Evolutionary conservation across 176 grass and related monocot genomes (phyloP).

Genomic region (maize (Zea mays)): DNA sequence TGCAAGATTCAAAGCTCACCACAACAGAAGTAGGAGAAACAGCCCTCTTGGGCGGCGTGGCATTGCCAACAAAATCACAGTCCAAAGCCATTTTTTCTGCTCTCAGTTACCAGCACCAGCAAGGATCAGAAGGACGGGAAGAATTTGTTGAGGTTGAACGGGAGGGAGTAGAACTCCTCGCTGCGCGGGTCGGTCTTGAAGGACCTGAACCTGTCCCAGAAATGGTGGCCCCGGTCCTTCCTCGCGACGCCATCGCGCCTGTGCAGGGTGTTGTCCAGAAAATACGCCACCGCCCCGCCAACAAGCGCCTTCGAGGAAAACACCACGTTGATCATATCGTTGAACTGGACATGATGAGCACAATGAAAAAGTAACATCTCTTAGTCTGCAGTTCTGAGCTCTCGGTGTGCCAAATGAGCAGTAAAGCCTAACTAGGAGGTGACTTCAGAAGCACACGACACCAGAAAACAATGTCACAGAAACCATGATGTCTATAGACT

Average conservation of each 20-base stretch:
- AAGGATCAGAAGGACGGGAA: conserved; percentile 72
- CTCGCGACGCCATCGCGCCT: conserved; percentile 40
- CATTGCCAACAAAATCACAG: conserved; percentile 16
- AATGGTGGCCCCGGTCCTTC: conserved; percentile 78
- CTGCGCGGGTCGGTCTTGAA: conserved; percentile 74
- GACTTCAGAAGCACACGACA: not conserved
- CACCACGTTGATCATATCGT: conserved; percentile 89
- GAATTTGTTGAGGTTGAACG: conserved; percentile 89
- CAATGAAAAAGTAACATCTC: not conserved
- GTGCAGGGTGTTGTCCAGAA: conserved; percentile 78
- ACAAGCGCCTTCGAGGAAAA: conserved; percentile 92
- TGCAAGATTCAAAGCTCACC: conserved; percentile 44
- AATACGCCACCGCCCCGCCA: conserved; percentile 60
- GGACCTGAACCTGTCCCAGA: conserved; percentile 89
- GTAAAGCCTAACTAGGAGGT: not conserved
- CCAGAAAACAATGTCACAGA: not conserved
- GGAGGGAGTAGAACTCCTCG: conserved; percentile 91
- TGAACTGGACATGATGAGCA: conserved; percentile 60
- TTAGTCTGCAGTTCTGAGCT: not conserved
- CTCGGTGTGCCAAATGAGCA: not conserved
- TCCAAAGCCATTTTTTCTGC: not conserved
- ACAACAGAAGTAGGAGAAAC: conserved; percentile 22
- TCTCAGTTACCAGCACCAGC: not conserved
- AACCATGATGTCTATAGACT: not conserved
- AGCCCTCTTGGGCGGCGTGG: not conserved